Conservation (phyloP, 495 filamentous ascomycete genomes). For the Talaromyces adpressus region DNA sequence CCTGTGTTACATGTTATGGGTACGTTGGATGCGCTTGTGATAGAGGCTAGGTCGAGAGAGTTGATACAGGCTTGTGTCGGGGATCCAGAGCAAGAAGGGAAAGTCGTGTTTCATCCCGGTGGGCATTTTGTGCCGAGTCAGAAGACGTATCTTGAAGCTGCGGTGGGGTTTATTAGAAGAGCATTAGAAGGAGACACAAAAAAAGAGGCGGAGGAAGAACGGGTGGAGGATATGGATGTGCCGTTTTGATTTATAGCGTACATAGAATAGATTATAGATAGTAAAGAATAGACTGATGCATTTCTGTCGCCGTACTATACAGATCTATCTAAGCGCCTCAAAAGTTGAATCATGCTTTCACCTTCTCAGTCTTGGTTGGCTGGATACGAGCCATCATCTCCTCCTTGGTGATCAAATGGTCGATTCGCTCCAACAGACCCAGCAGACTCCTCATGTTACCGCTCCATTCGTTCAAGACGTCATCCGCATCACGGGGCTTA, state of each 20-base stretch:
- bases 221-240: conserved; percentile 60
- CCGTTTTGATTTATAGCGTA: conserved; percentile 35
- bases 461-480: conserved; percentile 97
- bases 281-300: conserved; percentile 5
- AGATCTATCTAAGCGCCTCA: not conserved
- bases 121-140: conserved; percentile 86
- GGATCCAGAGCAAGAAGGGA: conserved; percentile 42
- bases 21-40: conserved; percentile 81
- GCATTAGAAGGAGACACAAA: conserved; percentile 32
- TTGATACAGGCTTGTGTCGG: conserved; percentile 62
- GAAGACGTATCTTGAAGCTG: conserved; percentile 67
- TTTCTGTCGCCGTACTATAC: conserved; percentile 7
- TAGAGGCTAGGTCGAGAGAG: conserved; percentile 58
- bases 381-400: conserved; percentile 99
- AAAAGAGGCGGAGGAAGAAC: conserved; percentile 41
- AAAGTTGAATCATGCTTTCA: conserved; percentile 25
- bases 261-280: conserved; percentile 4
- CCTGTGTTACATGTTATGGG: conserved; percentile 79
- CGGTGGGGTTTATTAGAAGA: conserved; percentile 69
- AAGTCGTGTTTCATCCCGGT: conserved; percentile 78
- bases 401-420: conserved; percentile 98
- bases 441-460: conserved; percentile 96
- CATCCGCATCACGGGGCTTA: conserved; percentile 90
- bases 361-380: conserved; percentile 54
- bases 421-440: conserved; percentile 85